A percentile compares a stretch with the other conserved stretches of the same genome.
Conservation (phyloP, 305 asterid species). For the Fraxinus latifolia region DNA sequence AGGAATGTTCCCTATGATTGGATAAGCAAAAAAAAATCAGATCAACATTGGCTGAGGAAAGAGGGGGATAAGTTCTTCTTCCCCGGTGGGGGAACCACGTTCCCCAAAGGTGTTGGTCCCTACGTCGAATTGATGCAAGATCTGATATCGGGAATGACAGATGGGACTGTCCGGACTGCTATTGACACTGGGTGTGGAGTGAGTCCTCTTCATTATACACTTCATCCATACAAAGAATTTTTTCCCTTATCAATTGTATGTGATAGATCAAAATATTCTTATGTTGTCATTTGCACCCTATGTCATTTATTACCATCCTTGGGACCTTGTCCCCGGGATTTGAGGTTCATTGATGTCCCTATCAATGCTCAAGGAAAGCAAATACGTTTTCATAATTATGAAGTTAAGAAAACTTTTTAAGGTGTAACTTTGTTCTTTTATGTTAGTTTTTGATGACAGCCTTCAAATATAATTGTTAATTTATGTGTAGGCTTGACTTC, state of each 20-base stretch:
- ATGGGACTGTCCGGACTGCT: conserved; percentile 81
- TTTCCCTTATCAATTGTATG: neutral
- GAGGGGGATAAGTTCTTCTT: conserved; percentile 64
- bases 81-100: conserved; percentile 63
- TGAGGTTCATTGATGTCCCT: neutral
- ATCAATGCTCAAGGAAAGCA: neutral
- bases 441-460: neutral
- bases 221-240: neutral
- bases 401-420: neutral
- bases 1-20: conserved; percentile 98
- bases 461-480: neutral
- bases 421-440: neutral
- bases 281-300: neutral
- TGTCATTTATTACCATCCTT: neutral
- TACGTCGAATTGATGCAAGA: conserved; percentile 52
- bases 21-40: conserved; percentile 73
- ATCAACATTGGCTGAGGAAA: conserved; percentile 67
- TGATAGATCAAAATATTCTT: neutral
- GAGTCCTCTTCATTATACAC: conserved; percentile 29
- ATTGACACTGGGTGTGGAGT: conserved; percentile 98
- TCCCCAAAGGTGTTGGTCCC: conserved; percentile 59
- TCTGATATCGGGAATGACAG: conserved; percentile 77
- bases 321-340: neutral
- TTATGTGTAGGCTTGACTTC: neutral
- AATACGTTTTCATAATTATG: neutral